Conservation (phyloP, 1,139 yeast genomes). For the Geotrichum bryndzae region DNA sequence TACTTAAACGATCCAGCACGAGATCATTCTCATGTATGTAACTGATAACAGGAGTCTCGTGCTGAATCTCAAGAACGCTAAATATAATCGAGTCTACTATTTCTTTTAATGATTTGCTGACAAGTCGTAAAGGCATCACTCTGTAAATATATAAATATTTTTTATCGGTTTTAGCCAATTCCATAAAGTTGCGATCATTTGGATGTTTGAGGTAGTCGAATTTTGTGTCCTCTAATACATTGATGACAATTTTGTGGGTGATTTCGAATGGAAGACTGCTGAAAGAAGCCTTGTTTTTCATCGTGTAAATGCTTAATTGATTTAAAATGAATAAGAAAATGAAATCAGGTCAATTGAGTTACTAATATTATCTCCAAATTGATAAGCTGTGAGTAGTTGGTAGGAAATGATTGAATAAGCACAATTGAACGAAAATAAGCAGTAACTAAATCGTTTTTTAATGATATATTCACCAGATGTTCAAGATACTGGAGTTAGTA, state of each 20-base stretch:
- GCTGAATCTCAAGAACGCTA: neutral
- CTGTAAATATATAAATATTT: neutral
- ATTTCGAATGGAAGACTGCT: neutral
- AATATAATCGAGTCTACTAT: neutral
- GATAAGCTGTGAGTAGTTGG: no score
- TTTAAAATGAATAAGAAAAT: no score
- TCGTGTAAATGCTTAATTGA: neutral
- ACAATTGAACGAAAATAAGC: no score
- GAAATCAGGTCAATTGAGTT: no score
- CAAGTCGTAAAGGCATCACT: neutral
- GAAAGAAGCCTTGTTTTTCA: neutral
- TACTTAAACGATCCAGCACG: neutral
- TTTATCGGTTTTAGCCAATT: neutral
- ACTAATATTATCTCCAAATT: no score
- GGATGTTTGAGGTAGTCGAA: neutral
- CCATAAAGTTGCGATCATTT: neutral
- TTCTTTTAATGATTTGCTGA: neutral
- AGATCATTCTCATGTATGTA: neutral
- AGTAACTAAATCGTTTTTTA: no score
- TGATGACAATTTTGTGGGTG: neutral
- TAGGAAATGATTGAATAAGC: no score
- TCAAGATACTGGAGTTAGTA: no score
- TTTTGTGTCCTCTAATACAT: neutral
- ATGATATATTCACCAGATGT: no score
- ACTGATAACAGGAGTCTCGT: neutral